Percentiles rank a stretch among this genome's conserved stretches.
These are phyloP conservation scores for Macadamia integrifolia DNA, from an alignment of 164 flowering plant genomes.

Conservation along the genomic window DNA sequence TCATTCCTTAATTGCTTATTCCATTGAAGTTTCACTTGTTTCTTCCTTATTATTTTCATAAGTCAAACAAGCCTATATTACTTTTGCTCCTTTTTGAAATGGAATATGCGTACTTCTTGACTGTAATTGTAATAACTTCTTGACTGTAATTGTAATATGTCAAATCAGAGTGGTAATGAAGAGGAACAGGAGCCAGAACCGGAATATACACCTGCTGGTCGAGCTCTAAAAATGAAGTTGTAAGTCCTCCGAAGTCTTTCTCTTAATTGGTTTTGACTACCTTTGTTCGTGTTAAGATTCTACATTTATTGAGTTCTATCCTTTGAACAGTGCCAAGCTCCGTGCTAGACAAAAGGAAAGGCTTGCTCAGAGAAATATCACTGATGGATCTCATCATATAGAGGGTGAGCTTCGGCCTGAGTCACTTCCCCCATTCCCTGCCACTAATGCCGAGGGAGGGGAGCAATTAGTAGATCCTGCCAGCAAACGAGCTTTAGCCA, in stretches of 20 bases:
- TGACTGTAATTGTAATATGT: constrained; percentile 9
- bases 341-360: constrained; percentile 90
- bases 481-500: constrained; percentile 27
- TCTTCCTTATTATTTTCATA: neutral
- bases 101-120: neutral
- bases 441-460: constrained; percentile 13
- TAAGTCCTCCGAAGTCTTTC: constrained; percentile 37
- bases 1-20: neutral
- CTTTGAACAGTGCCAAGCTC: constrained; percentile 58
- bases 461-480: constrained; percentile 24
- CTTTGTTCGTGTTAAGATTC: constrained; percentile 1
- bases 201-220: constrained; percentile 86
- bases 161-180: constrained; percentile 67
- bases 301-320: neutral
- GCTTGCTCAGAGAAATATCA: constrained; percentile 48
- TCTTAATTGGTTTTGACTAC: neutral
- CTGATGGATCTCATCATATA: constrained; percentile 27
- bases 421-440: constrained; percentile 15
- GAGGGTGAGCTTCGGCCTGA: constrained; percentile 26
- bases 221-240: constrained; percentile 82
- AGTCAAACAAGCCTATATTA: neutral
- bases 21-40: neutral
- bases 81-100: neutral
- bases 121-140: constrained; percentile 8
- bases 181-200: constrained; percentile 75